phyloP scores from a whole-genome alignment of 164 flowering plant species.

The Aristolochia contorta region DNA sequence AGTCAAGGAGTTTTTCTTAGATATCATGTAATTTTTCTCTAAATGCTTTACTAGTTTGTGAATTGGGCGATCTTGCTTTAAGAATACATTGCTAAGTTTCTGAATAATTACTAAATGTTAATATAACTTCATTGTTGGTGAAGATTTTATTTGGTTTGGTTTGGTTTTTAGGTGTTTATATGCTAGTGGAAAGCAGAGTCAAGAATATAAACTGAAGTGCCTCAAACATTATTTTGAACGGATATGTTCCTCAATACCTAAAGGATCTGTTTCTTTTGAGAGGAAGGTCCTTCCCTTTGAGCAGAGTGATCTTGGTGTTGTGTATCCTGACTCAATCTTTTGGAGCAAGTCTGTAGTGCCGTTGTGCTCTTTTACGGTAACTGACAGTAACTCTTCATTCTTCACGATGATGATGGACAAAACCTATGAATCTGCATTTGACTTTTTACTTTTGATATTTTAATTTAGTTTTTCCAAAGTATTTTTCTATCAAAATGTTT shows the following conservation, averaged over 20 bases:
- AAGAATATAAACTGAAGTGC: constrained; percentile 73
- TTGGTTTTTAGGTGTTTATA: constrained; percentile 45
- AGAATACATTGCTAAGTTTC: too few species aligned
- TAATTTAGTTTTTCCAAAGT: background rate
- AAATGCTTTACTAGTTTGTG: too few species aligned
- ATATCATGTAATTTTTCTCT: too few species aligned
- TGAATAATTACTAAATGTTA: too few species aligned
- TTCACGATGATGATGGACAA: too few species aligned
- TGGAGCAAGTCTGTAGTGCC: constrained; percentile 58
- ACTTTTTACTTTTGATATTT: too few species aligned
- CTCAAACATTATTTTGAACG: constrained; percentile 77
- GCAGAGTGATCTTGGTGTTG: constrained; percentile 14
- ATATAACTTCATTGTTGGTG: too few species aligned
- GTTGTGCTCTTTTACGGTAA: constrained; percentile 70
- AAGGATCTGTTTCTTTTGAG: constrained; percentile 70
- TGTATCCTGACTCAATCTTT: constrained; percentile 45
- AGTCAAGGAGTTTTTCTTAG: too few species aligned
- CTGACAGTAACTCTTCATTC: background rate
- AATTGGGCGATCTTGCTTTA: too few species aligned
- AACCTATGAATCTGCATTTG: too few species aligned
- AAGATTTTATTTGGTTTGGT: too few species aligned
- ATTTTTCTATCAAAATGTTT: background rate
- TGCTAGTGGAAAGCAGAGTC: constrained; percentile 31
- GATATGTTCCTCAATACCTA: constrained; percentile 52
- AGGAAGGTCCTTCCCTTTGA: constrained; percentile 65